Evolutionary conservation across 129 eudicot species (phyloP), one percentile per base, ranked within the genome.

Genomic region (Calendula officinalis): DNA sequence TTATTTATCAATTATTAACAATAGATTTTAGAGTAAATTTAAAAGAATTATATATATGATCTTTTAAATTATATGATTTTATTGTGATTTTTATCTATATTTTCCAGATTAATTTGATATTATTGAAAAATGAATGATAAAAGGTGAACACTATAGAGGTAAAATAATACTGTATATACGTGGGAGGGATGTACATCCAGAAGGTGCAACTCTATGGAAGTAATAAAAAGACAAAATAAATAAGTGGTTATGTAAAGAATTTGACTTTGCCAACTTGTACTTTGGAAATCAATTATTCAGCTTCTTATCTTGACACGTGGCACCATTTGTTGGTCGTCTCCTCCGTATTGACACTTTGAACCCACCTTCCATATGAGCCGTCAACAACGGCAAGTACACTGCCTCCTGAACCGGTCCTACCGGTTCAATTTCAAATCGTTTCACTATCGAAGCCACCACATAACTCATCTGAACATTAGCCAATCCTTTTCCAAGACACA

Each of bases 401-500:
- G 78, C 78, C 48, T 42, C 61, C 8, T 55, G 70, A 39, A 12
- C 15, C 35, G n/a, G 33, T 5, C 67, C 10, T 4, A 62, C 70
- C 65, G 89, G 83, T 7, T 10, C 69, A 4, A 85, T 49, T 78
- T 78, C 83, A 13, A 85, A 85, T 69, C 82, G 80, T 10, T 59
- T 68, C 36, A 85, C 54, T 6, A 85, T 58, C 8, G 82, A 78
- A 15, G 87, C 84, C 56, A 84, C 84, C 38, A 81, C 80, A 59
- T 63, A 85, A 22, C 75, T 81, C 91, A 85, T 85, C 64, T 85
- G 91, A 7, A 81, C 72, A 11, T 68, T 78, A 1, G 91, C 87
- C 87, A 85, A 47, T 32, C 80, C 87, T 15, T 81, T 85, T 60
- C 91, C 91, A 1, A 85, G 68, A 49, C 91, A 85, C 17, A 81